Base-by-base conservation (phyloP, 1,284 basidiomycete species). In the Mycena sp. region DNA sequence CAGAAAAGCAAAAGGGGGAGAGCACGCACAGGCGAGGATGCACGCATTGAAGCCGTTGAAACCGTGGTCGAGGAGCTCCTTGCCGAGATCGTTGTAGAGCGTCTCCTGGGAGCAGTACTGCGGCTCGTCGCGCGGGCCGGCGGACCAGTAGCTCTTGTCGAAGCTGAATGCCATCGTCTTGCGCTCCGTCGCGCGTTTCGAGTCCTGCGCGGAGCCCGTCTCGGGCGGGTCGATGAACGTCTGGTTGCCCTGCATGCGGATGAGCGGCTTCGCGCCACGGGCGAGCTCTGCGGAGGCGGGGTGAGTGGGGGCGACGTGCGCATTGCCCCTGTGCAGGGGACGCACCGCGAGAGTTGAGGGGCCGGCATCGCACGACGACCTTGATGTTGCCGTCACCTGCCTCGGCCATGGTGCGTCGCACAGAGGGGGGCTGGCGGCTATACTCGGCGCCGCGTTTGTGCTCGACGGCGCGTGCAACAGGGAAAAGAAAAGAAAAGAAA, bases 41-140 rank as follows among this genome's bases (percentile, higher is more conserved):
- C 95, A 97, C 57, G 96, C 95, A 83, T 99, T 99, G 81, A 98
- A 99, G 25, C 97, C 98, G 50, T 93, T 83, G 80, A 99, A 99
- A 45, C 94, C 91, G 77, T 99, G 96, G 75, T 99, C 93, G 70
- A 99, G 83, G 54, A 99, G 80, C 73, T 99, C 97, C 76, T 93
- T 91, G 46, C 98, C 98, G 35, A 99, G 80, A 81, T 99, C 97
- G 69, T 97, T 89, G 77, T 95, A 99, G 62, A 99, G 81, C 0
- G 95, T 98, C 76, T 96, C 89, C 75, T 98, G 96, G 7, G 92
- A 94, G 70, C 95, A 96, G 73, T 98, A 98, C 14, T 83, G 81
- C 0, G 93, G 91, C 60, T 97, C 96, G 72, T 95, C 91, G 70
- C 93, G 86, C 11, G 91, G 83, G 1, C 95, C 94, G 7, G 95